Base-by-base conservation (phyloP, 805 yeast species). In the Ogataea philodendri region DNA sequence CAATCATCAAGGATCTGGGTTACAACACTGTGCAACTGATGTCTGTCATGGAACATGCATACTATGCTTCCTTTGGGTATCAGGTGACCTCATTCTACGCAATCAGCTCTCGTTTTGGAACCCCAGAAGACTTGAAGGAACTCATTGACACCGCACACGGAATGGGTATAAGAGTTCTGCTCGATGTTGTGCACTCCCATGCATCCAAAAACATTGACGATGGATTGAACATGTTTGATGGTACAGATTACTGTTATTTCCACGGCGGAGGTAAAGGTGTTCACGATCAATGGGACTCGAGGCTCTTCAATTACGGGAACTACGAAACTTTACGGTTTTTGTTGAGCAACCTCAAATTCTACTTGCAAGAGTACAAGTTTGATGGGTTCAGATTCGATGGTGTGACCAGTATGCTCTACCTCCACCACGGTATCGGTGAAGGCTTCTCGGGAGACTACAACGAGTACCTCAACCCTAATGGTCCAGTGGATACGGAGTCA, bases 1-100 rank as follows among this genome's bases (percentile, higher is more conserved):
- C 97, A n/a, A 70, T 81, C 28, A 85, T 90, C 48, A 78, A 78
- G 49, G 76, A 81, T 44, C 70, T 89, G 41, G 97, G 97, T 22
- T 90, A 90, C 61, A 87, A 93, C 60, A 80, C 95, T 4, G 83
- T 90, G 51, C 98, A 90, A 63, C 70, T 90, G 55, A 90, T 90
- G 98, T 97, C 98, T 0, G 74, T 90, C 27, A 90, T 90, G 98
- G 98, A 90, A 62, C 98, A 90, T 59, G 97, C 98, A 2, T 90
- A 90, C 59, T 90, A 90, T 59, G 98, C 97, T 1, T 86, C 96
- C 2, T 90, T 90, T 59, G 98, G 98, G n/a, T 90, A 90, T 59
- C 98, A 90, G 61, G 80, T 90, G 17, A 89, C 97, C 15, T 84
- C 82, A 41, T 93, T 90, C 58, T 90, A 84, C 59, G 97, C 97